phyloP scores from a whole-genome alignment of 371 early-diverging fungal genomes.

The Mortierella sp. region DNA sequence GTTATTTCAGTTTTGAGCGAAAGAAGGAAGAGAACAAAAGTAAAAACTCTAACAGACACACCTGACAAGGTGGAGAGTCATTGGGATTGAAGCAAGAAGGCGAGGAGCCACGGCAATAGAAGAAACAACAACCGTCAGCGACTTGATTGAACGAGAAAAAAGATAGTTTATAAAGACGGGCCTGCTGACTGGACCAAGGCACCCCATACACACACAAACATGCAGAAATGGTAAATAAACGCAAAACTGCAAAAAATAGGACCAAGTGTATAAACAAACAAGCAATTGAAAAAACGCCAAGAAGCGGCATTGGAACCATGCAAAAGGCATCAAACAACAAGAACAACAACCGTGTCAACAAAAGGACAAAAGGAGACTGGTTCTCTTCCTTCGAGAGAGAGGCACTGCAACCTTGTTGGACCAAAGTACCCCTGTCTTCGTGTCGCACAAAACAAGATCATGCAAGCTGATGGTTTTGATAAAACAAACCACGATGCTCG shows the following conservation, averaged over 20 bases:
- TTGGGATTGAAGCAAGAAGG: neutral
- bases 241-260: neutral
- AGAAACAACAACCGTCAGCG: neutral
- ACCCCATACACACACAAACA: too few relatives aligned
- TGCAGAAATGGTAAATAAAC: neutral
- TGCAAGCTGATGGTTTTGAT: slow-evolving; percentile 14
- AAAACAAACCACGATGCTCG: neutral
- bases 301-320: neutral
- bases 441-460: slow-evolving; percentile 4
- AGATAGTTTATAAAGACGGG: neutral
- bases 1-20: neutral
- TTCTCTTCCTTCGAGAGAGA: neutral
- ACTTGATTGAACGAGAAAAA: neutral
- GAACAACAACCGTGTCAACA: too few relatives aligned
- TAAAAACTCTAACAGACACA: neutral
- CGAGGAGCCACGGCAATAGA: neutral
- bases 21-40: neutral
- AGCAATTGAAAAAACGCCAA: neutral
- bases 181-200: neutral
- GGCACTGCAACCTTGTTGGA: neutral
- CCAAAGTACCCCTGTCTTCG: neutral
- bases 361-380: neutral
- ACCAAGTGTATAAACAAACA: slow-evolving; percentile 5
- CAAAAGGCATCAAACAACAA: neutral
- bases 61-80: slow-evolving; percentile 6